Base-by-base conservation (phyloP, 192 early-diverging fungal genomes). In the Pilobolus umbonatus region DNA sequence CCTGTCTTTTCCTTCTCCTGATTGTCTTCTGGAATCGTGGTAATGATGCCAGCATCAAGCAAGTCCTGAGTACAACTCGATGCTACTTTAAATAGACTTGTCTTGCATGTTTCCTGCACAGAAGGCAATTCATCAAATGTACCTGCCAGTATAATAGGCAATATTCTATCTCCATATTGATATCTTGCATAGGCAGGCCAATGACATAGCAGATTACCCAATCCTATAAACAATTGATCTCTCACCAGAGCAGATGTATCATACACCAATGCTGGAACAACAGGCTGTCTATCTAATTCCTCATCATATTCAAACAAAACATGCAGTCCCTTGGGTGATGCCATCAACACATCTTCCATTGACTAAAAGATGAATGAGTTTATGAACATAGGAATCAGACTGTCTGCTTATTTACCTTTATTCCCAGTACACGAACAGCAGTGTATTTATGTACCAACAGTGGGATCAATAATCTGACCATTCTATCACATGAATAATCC, bases 91-190 rank as follows among this genome's bases (percentile, higher is more conserved):
- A 36, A 5, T 31, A 61, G 42, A 17, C 32, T 35, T 4, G 17
- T 14, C 19, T 30, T 38, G 22, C 59, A 49, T 25, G 59, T 51
- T 8, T 17, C 28, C n/a, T 32, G 35, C 4, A 55, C 51, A 0
- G 49, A 31, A 5, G 36, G 17, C 22, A 62, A 26, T 45, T 54
- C 61, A 35, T 54, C 50, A 24, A 55, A 34, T 11, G 22, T 3
- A n/a, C 61, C 61, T 0, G 51, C 35, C 11, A 62, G 19, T 36
- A 62, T 40, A 17, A 62, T 35, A 3, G 61, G 61, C n/a, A 62
- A 8, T 9, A 62, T 8, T 24, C 15, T 21, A n/a, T 45, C 51
- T 5, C 50, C 61, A 30, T 62, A 25, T 30, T 39, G 38, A 21
- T 62, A 62, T 14, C 61, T 36, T 5, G 53, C 61, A 3, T 22